Conservation (phyloP, 352 stramenopile species). For the Globisporangium recalcitrans region DNA sequence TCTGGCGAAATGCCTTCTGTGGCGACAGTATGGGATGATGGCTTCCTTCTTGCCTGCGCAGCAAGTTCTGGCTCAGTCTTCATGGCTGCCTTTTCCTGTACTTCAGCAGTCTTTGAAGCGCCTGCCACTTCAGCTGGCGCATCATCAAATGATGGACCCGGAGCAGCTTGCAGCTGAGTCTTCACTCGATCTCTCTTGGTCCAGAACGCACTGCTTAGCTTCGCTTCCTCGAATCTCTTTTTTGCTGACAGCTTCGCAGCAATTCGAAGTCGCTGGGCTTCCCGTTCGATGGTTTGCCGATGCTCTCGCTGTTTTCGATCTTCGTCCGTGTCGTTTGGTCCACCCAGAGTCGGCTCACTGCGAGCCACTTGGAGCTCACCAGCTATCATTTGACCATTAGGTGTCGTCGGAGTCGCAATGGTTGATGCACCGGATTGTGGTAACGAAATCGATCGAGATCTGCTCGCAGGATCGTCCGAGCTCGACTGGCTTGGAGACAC, state of each 20-base stretch:
- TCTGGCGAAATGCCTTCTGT: not conserved
- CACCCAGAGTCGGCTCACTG: not conserved
- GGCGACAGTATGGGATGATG: not conserved
- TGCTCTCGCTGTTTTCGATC: conserved; percentile 47
- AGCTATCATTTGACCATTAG: conserved; percentile 6
- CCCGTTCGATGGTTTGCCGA: conserved; percentile 54
- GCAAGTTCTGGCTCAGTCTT: conserved; percentile 6
- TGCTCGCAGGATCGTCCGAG: conserved; percentile 6
- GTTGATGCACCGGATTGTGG: conserved; percentile 2
- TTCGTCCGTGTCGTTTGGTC: conserved; percentile 18
- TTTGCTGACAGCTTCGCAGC: conserved; percentile 63
- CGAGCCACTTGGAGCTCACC: conserved; percentile 2
- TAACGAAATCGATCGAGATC: conserved; percentile 11
- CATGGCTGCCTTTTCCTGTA: conserved; percentile 2
- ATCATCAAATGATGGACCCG: not conserved
- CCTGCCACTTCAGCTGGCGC: not conserved
- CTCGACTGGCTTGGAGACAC: not conserved
- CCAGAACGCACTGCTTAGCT: conserved; percentile 59
- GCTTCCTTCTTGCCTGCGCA: not conserved
- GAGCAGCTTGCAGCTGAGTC: conserved; percentile 22
- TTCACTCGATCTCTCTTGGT: conserved; percentile 52
- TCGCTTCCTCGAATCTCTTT: conserved; percentile 73
- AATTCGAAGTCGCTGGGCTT: conserved; percentile 58
- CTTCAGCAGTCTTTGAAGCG: not conserved
- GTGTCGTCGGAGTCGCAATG: conserved; percentile 3